A percentile compares a stretch with the other conserved stretches of the same genome.
Evolutionary conservation across 805 yeast species (phyloP).

Genomic region (Wickerhamomyces canadensis): DNA sequence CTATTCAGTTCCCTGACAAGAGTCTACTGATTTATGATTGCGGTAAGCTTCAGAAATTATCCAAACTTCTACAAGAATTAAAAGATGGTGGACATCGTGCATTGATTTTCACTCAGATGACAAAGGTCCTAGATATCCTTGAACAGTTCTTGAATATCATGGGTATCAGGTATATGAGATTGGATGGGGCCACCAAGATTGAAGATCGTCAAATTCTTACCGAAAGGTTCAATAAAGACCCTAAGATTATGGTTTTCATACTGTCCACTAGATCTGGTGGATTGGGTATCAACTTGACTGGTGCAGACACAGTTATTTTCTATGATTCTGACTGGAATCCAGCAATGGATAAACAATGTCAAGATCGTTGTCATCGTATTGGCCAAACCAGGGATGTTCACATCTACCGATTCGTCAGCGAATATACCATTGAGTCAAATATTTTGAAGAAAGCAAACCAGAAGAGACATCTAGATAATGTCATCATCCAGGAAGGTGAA

Average conservation of each 20-base stretch:
- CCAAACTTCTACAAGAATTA: conserved; percentile 66
- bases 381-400: conserved; percentile 98
- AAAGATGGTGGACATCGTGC: conserved; percentile 90
- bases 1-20: conserved; percentile 96
- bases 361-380: conserved; percentile 97
- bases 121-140: conserved; percentile 86
- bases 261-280: conserved; percentile 97
- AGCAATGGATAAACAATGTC: conserved; percentile 99
- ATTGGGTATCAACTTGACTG: conserved; percentile 92
- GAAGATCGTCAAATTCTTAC: conserved; percentile 95
- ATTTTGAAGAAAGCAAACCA: conserved; percentile 92
- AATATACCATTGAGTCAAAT: conserved; percentile 93
- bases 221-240: conserved; percentile 85
- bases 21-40: conserved; percentile 90
- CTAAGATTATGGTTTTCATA: conserved; percentile 83
- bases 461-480: conserved; percentile 88
- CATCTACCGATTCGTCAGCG: conserved; percentile 92
- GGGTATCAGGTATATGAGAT: conserved; percentile 89
- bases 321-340: conserved; percentile 99
- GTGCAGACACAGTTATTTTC: conserved; percentile 97
- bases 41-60: conserved; percentile 88
- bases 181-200: conserved; percentile 96
- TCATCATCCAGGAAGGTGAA: conserved; percentile 96
- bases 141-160: conserved; percentile 92
- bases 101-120: conserved; percentile 96